Evolutionary conservation across 2,329 filamentous ascomycete species (phyloP), one percentile per base, ranked within the genome.

Genomic region (Lanzia echinophila): DNA sequence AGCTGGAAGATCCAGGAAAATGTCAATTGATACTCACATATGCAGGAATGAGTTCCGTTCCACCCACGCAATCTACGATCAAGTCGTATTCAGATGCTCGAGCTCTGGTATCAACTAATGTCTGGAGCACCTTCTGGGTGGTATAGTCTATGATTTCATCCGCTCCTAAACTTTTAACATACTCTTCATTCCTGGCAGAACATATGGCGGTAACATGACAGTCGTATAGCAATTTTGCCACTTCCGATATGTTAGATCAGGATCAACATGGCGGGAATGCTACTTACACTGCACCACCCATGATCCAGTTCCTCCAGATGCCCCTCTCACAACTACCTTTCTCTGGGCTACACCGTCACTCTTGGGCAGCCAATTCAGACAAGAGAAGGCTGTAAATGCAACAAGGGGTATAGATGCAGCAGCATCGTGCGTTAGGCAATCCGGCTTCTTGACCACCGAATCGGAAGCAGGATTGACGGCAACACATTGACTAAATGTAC

Each of bases 391-490:
- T 13, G 73, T 75, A 49, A 73, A 58, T 7, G 66, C 69, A 11
- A 71, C 72, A n/a, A 75, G 61, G 8, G 74, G 73, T 19, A 76
- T 67, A 0, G 72, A 71, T 12, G 73, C 71, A 24, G 74, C 73
- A 33, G 73, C 69, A 28, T 67, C 67, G 52, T 75, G 73, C 1
- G 71, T 70, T 5, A 75, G 52, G 28, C 65, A 67, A 11, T 61
- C 62, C 0, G 75, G 74, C 56, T 75, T 76, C 50, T 61, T 62
- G 19, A 59, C 61, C 41, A 66, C 50, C 11, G 64, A 61, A 32
- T 62, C 56, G 2, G 57, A 56, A 17, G 47, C 24, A 32, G 65
- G 64, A 45, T 66, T 59, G 20, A 67, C 24, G 32, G 55, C 60
- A 19, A 66, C 59, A 38, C 65, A 65, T 49, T 65, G 54, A 44